Base-by-base conservation (phyloP, 1,284 basidiomycete genomes). In the Ganoderma lucidum region DNA sequence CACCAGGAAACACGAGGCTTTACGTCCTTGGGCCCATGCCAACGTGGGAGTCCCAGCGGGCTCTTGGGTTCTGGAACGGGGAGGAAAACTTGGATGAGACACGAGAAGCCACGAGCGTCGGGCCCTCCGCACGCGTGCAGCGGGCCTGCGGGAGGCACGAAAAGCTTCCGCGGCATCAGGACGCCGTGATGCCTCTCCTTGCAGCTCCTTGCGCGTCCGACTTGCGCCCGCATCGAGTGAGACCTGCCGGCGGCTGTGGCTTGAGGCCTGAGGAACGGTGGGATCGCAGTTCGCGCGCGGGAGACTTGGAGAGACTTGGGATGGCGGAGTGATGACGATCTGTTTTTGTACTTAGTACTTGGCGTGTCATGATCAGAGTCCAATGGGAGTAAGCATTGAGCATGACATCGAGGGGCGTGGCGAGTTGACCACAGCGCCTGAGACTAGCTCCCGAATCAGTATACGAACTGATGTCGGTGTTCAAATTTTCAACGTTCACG, bases 81-180 rank as follows among this genome's bases (percentile, higher is more conserved):
- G 32, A 19, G n/a, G 53, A 17, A 56, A 19, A 8, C 3, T 30
- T 32, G 51, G 30, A 2, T 23, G 53, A 35, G 53, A 56, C 48
- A 23, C 48, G n/a, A 6, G 53, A 8, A 1, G 53, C 5, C 51
- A 35, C 53, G 32, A 9, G 30, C 15, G 30, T 32, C 53, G 15
- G 30, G 53, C 30, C 5, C n/a, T 6, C 14, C 42, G 42, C 14
- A 44, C 14, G 15, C 15, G 23, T 14, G 45, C 48, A 28, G 48
- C 48, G n/a, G n/a, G n/a, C n/a, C n/a, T n/a, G 53, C 30, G 53
- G 53, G 53, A 55, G 53, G 53, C 53, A 56, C 53, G 45, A 56
- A 32, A 56, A 56, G 30, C 30, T 56, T 35, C 28, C 32, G 53
- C 30, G 53, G 15, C 53, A 56, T 56, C 53, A 56, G 53, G 32